Base-by-base conservation (phyloP, 2,329 filamentous ascomycete species). In the Pyricularia pennisetigena region DNA sequence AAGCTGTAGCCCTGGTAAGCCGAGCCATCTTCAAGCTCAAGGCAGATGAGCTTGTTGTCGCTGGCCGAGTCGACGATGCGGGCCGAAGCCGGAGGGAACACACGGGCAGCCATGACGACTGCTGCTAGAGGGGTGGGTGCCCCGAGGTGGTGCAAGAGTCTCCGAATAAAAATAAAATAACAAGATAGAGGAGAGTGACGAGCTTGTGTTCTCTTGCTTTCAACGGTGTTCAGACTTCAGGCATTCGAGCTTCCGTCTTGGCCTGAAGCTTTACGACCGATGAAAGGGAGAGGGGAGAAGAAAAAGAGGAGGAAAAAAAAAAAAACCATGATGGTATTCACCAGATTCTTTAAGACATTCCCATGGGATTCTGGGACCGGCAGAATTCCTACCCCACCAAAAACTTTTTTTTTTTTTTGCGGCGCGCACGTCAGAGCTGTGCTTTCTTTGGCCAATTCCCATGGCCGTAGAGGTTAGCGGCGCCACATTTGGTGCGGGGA, bases 1-100 rank as follows among this genome's bases (percentile, higher is more conserved):
- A 99, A 99, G 86, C 93, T 97, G 83, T 92, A 93, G 74, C 95
- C 95, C 78, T 96, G 92, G 84, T 93, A 97, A 76, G 93, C 87
- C 69, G 90, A 88, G 80, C 94, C 93, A 83, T 98, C 94, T 79
- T 95, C 86, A 73, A 99, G 89, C 84, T 99, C 94, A 73, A 99
- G 90, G 78, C 90, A 91, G 82, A 96, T 86, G 75, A 91, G 83
- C 69, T 85, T 84, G 75, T 89, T 86, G 71, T 86, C 81, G 62
- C 80, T 77, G 70, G 78, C 76, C 7, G 66, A n/a, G 71, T 79
- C 82, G 71, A 82, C 79, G 71, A 87, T 81, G 74, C 85, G 85
- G 73, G 88, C 85, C 72, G 88, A 85, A 71, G 89, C 88, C 65
- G 89, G 88, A 65, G 83, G 79, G 71, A 82, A 80, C 69, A 79